These are phyloP conservation scores for Alternaria metachromatica DNA, from an alignment of 2,329 filamentous ascomycete genomes.

Conservation along the genomic window DNA sequence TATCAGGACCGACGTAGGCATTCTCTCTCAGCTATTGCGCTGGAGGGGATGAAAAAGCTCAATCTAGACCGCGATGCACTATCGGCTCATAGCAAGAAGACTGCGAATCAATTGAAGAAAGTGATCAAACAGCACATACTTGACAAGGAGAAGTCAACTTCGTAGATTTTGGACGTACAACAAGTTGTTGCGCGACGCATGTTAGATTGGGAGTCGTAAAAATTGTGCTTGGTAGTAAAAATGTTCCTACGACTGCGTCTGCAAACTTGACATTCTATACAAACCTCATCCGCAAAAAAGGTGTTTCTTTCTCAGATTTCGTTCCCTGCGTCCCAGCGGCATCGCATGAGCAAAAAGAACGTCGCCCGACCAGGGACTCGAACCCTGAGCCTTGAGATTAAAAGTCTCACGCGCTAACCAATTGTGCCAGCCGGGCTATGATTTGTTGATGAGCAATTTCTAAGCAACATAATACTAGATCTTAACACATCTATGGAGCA, in stretches of 20 bases:
- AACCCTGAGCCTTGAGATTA: conserved; percentile 39
- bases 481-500: fast-evolving
- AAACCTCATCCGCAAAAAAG: background rate
- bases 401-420: conserved; percentile 39
- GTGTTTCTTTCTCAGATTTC: background rate
- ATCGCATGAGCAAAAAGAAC: background rate
- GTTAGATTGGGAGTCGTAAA: background rate
- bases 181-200: background rate
- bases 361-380: conserved; percentile 34
- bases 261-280: background rate
- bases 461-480: background rate
- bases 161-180: background rate
- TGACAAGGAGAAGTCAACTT: background rate
- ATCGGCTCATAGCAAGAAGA: background rate
- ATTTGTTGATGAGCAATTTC: background rate
- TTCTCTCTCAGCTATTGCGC: background rate
- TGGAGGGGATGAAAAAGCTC: background rate
- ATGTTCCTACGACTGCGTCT: background rate
- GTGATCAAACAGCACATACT: background rate
- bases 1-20: background rate
- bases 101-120: background rate
- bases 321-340: background rate
- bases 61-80: background rate
- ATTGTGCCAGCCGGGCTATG: conserved; percentile 11
- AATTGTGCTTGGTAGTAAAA: background rate